Evolutionary conservation across 495 filamentous ascomycete species (phyloP).

Genomic region (Podospora appendiculata): DNA sequence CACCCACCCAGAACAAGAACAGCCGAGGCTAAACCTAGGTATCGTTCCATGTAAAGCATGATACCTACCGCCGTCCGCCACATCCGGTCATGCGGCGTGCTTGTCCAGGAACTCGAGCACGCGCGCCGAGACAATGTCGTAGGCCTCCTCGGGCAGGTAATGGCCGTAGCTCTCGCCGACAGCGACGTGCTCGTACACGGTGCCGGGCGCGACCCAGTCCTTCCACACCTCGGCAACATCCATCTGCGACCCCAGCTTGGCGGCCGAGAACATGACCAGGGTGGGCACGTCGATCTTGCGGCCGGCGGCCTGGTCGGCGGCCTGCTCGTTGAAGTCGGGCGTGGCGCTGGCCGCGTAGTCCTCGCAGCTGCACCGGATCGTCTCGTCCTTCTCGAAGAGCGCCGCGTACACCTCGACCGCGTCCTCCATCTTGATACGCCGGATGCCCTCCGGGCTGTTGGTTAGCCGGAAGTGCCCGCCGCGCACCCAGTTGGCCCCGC

Average conservation of each 20-base stretch:
- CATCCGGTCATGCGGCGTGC: no score
- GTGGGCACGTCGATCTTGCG: conserved; percentile 32
- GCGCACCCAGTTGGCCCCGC: conserved; percentile 29
- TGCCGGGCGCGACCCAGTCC: conserved; percentile 32
- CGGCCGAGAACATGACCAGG: conserved; percentile 37
- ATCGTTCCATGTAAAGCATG: no score
- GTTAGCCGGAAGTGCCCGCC: conserved; percentile 22
- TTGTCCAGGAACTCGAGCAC: conserved; percentile 19
- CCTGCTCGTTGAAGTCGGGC: conserved; percentile 34
- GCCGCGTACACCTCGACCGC: conserved; percentile 30
- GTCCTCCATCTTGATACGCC: conserved; percentile 9
- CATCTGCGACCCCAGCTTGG: conserved; percentile 32
- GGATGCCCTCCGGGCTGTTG: conserved; percentile 10
- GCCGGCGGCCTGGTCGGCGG: conserved; percentile 33
- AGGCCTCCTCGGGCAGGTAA: conserved; percentile 45
- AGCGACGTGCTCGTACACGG: conserved; percentile 15
- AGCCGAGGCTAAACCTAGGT: no score
- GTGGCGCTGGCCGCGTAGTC: conserved; percentile 39
- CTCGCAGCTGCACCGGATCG: conserved; percentile 32
- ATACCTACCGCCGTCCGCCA: no score
- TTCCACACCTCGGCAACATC: conserved; percentile 40
- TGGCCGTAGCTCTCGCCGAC: conserved; percentile 40
- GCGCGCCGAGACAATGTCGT: conserved; percentile 25
- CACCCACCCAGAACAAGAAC: no score
- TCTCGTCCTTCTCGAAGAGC: conserved; percentile 29